phyloP scores from a whole-genome alignment of 495 filamentous ascomycete genomes.

The Margaritispora aquatica region DNA sequence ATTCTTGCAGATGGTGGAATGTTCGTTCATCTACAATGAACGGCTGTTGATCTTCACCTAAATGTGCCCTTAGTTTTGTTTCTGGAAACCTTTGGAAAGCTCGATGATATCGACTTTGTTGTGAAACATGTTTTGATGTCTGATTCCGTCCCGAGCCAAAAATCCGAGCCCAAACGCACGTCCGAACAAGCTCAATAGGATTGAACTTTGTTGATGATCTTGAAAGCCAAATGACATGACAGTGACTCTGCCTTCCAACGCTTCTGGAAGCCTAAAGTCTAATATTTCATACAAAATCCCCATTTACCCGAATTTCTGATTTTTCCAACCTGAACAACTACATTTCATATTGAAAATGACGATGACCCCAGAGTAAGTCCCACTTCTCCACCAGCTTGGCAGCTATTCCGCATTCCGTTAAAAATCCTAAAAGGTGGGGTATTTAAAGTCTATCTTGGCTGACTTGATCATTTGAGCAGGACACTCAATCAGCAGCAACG shows the following conservation, averaged over 20 bases:
- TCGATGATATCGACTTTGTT: neutral
- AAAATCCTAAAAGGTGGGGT: neutral
- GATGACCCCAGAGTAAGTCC: neutral
- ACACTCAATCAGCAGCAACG: neutral
- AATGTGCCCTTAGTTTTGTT: neutral
- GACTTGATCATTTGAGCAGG: neutral
- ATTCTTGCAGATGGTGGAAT: constrained; percentile 77
- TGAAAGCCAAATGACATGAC: neutral
- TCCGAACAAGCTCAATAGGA: neutral
- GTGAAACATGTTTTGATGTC: neutral
- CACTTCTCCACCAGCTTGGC: neutral
- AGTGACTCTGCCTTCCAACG: neutral
- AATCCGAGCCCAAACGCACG: neutral
- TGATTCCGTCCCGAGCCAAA: neutral
- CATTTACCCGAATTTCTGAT: too few species aligned
- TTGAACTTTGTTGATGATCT: too few species aligned
- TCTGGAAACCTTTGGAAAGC: neutral
- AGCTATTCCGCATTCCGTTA: neutral
- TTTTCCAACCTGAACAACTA: neutral
- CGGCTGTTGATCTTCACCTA: neutral
- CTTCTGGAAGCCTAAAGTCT: neutral
- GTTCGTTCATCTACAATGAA: constrained; percentile 50
- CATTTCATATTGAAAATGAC: neutral
- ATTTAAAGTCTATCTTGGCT: neutral
- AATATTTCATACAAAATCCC: too few species aligned